Evolutionary conservation across 2,329 filamentous ascomycete species (phyloP), one percentile per base, ranked within the genome.

Genomic region (Neocucurbitaria cava): DNA sequence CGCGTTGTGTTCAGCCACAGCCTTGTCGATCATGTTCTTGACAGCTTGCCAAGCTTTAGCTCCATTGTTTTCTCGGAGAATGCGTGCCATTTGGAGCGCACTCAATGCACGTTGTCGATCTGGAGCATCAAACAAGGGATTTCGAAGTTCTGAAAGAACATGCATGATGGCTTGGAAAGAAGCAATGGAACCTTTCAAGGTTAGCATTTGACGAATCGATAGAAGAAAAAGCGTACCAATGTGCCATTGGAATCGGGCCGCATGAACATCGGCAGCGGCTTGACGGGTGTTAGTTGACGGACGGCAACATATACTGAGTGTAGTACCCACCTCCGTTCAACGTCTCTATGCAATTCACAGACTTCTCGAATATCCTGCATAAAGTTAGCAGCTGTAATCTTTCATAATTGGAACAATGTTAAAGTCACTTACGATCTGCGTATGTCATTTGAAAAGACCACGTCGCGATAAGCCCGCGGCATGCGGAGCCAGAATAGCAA

Each of bases 401-500:
- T n/a, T n/a, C n/a, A n/a, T n/a, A n/a, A n/a, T n/a, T n/a, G n/a
- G n/a, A n/a, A n/a, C n/a, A n/a, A n/a, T n/a, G n/a, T n/a, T n/a
- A n/a, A n/a, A n/a, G 17, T 23, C 18, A 66, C 73, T 44, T 58
- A 76, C 73, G 67, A 72, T 61, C 63, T 69, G 13, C 73, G 66
- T 26, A 75, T 69, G 6, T 74, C 70, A 10, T 64, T 63, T 2
- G 71, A 69, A 46, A 76, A 74, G n/a, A 75, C 71, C 7, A 68
- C 55, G 39, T 75, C 72, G 30, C 73, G 68, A 44, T 74, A 75
- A 15, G 67, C 70, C 21, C 73, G 65, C 1, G 74, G 74, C 64
- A 76, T 75, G 17, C 74, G 68, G 17, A 75, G 67, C 74, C 74
- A 76, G 55, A 76, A 76, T 9, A 76, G 56, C 1, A 76, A 49